Percentiles rank a stretch among this genome's conserved stretches.
Conservation (phyloP, 345 rosid species). For the Mercurialis annua region DNA sequence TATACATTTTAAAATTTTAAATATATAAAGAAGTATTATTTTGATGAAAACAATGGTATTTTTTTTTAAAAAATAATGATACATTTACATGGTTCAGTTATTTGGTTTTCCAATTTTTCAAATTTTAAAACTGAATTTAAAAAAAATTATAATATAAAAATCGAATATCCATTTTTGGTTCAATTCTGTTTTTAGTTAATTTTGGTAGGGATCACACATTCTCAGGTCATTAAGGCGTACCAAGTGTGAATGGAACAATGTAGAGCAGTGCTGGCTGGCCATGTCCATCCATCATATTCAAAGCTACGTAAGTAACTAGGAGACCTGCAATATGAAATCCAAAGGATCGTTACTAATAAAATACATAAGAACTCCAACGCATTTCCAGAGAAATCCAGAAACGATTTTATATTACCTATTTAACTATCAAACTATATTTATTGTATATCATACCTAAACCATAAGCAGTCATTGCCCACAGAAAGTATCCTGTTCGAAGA, state of each 20-base stretch:
- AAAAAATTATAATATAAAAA: no score
- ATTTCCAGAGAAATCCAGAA: no score
- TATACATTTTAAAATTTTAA: no score
- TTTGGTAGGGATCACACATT: neutral
- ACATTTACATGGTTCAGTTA: no score
- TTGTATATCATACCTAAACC: conserved; percentile 63
- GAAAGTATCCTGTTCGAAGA: conserved; percentile 74
- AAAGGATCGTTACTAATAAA: neutral
- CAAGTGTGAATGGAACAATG: conserved; percentile 35
- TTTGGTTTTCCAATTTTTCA: no score
- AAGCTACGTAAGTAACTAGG: conserved; percentile 30
- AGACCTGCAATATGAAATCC: conserved; percentile 23
- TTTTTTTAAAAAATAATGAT: no score
- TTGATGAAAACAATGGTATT: no score
- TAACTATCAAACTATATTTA: neutral
- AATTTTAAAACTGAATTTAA: no score
- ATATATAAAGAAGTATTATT: no score
- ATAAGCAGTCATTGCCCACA: conserved; percentile 90
- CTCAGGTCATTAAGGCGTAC: conserved; percentile 7
- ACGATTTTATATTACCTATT: no score
- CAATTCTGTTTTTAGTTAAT: neutral
- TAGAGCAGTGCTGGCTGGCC: conserved; percentile 36
- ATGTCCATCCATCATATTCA: conserved; percentile 40
- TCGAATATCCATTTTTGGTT: no score
- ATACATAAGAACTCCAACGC: no score